Evolutionary conservation across 2,329 filamentous ascomycete species (phyloP).

Genomic region (Aspergillus puulaauensis): DNA sequence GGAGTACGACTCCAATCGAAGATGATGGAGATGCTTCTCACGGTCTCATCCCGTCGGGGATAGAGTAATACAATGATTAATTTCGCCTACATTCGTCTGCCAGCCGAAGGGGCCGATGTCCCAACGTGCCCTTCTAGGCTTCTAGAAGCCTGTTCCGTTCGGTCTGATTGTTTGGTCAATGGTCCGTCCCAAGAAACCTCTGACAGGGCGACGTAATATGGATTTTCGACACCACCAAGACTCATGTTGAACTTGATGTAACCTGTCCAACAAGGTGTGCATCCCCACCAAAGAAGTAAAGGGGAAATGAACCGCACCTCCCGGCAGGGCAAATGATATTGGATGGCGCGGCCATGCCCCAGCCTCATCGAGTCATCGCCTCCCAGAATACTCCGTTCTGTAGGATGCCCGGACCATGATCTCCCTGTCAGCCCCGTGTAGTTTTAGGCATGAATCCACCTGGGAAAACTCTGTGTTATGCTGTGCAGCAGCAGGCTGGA

Average conservation of each 20-base stretch:
- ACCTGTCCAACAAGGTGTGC: neutral
- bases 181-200: neutral
- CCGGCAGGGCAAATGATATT: neutral
- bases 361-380: neutral
- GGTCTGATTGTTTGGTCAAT: conserved; percentile 2
- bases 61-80: conserved; percentile 1
- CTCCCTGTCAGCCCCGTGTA: conserved; percentile 13
- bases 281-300: neutral
- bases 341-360: neutral
- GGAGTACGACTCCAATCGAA: conserved; percentile 1
- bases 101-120: neutral
- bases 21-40: no score
- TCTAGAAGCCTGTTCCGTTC: conserved; percentile 12
- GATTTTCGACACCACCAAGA: neutral
- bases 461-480: conserved; percentile 2
- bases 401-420: conserved; percentile 10
- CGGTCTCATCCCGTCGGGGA: neutral
- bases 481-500: neutral
- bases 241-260: neutral
- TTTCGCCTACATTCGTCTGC: neutral
- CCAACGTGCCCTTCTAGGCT: neutral
- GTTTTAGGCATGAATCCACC: conserved; percentile 13
- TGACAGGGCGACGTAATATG: neutral
- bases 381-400: neutral
- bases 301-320: neutral